Evolutionary conservation across 2,329 filamentous ascomycete species (phyloP).

Genomic region (Cercospora sp.): DNA sequence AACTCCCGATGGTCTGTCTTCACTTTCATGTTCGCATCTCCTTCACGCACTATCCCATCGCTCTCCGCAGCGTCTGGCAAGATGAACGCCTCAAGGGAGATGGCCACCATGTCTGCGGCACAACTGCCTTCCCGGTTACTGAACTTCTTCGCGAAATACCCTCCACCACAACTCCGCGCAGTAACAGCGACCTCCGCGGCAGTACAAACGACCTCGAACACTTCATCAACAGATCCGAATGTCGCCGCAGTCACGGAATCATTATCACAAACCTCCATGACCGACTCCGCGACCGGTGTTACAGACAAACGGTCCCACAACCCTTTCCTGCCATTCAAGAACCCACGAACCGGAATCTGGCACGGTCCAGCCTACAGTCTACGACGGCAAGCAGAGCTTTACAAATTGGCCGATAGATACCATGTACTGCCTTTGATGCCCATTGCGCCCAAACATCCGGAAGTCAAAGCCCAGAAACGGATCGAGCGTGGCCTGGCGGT

Average conservation of each 20-base stretch:
- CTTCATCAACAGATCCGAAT: constrained; percentile 46
- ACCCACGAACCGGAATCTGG: constrained; percentile 78
- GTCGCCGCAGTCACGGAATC: constrained; percentile 37
- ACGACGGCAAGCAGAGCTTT: constrained; percentile 83
- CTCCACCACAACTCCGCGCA: constrained; percentile 55
- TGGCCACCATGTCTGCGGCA: constrained; percentile 62
- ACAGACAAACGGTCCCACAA: constrained; percentile 52
- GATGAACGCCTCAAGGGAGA: constrained; percentile 25
- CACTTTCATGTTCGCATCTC: not conserved
- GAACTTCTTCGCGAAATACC: constrained; percentile 87
- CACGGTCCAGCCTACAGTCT: constrained; percentile 80
- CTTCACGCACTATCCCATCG: constrained; percentile 5
- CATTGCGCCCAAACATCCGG: constrained; percentile 42
- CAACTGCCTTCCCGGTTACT: constrained; percentile 74
- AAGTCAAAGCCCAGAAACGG: constrained; percentile 66
- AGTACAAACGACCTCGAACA: constrained; percentile 33
- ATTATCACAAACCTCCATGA: constrained; percentile 28
- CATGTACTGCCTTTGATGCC: constrained; percentile 40
- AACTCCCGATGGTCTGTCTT: constrained; percentile 12
- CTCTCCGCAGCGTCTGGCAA: constrained; percentile 4
- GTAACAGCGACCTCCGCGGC: constrained; percentile 12
- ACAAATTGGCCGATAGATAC: constrained; percentile 73
- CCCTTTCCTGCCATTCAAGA: constrained; percentile 78
- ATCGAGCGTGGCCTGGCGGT: constrained; percentile 79
- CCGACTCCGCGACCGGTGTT: constrained; percentile 32